Percentiles rank a stretch among this genome's conserved stretches.
These are phyloP conservation scores for Eutrema salsugineum DNA, from an alignment of 441 rosid species.

Conservation along the genomic window DNA sequence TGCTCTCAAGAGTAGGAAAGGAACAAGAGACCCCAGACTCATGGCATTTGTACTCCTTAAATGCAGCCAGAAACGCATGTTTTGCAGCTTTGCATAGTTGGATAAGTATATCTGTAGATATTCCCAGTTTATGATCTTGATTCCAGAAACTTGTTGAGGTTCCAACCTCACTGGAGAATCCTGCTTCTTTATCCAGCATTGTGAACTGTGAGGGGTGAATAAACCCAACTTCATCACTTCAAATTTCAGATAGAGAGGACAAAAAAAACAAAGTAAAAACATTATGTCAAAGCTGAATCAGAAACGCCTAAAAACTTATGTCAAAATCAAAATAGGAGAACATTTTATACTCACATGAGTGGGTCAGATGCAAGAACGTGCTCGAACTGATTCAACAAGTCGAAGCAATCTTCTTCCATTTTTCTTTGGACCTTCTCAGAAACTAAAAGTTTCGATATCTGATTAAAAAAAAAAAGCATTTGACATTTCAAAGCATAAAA, in stretches of 20 bases:
- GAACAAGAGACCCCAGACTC: conserved; percentile 20
- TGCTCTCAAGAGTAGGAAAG: conserved; percentile 32
- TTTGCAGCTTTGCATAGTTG: conserved; percentile 61
- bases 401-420: conserved; percentile 35
- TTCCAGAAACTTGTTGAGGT: conserved; percentile 48
- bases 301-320: background rate
- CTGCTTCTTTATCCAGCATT: conserved; percentile 40
- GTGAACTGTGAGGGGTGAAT: conserved; percentile 80
- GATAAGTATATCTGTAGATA: conserved; percentile 58
- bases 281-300: background rate
- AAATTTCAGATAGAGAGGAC: background rate
- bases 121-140: conserved; percentile 78
- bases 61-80: conserved; percentile 44
- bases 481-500: background rate
- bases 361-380: conserved; percentile 69
- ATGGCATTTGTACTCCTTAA: conserved; percentile 36
- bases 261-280: background rate
- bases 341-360: conserved; percentile 49
- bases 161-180: conserved; percentile 13
- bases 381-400: conserved; percentile 54
- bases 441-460: background rate
- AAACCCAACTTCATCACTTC: conserved; percentile 83
- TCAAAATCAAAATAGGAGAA: background rate
- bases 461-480: background rate
- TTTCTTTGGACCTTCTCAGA: background rate